Base-by-base conservation (phyloP, 2,329 filamentous ascomycete species). In the Stachybotrys echinatus region DNA sequence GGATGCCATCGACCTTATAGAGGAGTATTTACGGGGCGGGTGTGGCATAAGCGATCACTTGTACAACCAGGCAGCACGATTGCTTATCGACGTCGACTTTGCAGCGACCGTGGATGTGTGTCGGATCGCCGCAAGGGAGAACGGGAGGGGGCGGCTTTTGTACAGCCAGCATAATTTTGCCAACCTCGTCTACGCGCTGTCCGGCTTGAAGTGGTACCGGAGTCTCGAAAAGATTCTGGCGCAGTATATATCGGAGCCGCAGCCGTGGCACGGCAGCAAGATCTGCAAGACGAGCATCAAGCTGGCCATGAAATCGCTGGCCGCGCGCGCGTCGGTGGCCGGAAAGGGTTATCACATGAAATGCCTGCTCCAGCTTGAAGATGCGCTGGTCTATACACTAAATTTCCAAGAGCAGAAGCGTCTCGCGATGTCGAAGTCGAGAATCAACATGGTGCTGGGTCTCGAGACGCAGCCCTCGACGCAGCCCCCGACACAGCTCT, bases 121-220 rank as follows among this genome's bases (percentile, higher is more conserved):
- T 45, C 56, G 65, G 34, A 43, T 64, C n/a, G 69, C 68, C 4
- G 68, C 69, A 18, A 54, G 60, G 10, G 58, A 65, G 50, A 70
- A 72, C 45, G 70, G 69, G 37, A 53, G 61, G 19, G 65, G 66
- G 12, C 58, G 68, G 38, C 52, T 68, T 23, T 58, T 65, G 37
- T 73, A 70, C 56, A 69, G 57, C 53, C 58, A 65, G 43, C 61
- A 62, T 56, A 72, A 70, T 52, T 73, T 73, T 56, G 51, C 62
- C 23, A 68, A 63, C 38, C 60, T 73, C 18, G 51, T 73, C 21
- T 62, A 61, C 48, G 57, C 63, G 5, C 67, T 68, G 53, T 67
- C 63, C 1, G 63, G 61, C 2, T 57, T 60, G 38, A 57, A 54
- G n/a, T 57, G 52, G 6, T 72, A 72, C 48, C 48, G 54, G 7